Base-by-base conservation (phyloP, 345 rosid genomes). In the Acer yangbiense region DNA sequence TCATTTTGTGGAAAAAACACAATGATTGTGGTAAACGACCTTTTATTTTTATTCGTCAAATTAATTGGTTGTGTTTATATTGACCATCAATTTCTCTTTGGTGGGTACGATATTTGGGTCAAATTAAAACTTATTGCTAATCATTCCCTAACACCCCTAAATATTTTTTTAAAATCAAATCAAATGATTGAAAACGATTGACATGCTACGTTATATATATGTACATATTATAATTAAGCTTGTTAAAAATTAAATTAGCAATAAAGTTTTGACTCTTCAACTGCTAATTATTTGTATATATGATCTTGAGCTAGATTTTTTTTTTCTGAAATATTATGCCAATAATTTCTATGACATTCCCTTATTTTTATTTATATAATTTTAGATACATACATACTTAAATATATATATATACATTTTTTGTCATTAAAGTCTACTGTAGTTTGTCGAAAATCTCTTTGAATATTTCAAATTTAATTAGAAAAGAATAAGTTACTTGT, bases 91-190 rank as follows among this genome's bases (percentile, higher is more conserved):
- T 23, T 18, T 9, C 12, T 18, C 69, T 17, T 20, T 60, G 76
- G 79, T 73, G 84, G 79, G 75, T 64, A 29, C n/a, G 39, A 32
- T 9, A 10, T 44, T 71, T 74, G 41, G 52, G 61, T 76, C 79
- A 76, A 76, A 71, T 66, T 76, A 9, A 0, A 72, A 46, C 52
- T 62, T 13, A 50, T 35, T 68, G 72, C 68, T 63, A 54, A 77
- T 81, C 54, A 77, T 73, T 77, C 44, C 23, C 7, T 14, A 54
- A 23, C 39, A n/a, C 41, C 48, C 63, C 9, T n/a, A 1, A 1
- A 25, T 5, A 7, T 46, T n/a, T 60, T 16, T 69, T 69, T 69
- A 29, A 29, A 61, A 48, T n/a, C 20, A n/a, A 54, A 18, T 32
- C 70, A 44, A 69, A 69, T 77, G 44, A 66, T 75, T 75, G 32